Evolutionary conservation across 2,329 filamentous ascomycete species (phyloP).

Genomic region (Ophiocordyceps sinensis): DNA sequence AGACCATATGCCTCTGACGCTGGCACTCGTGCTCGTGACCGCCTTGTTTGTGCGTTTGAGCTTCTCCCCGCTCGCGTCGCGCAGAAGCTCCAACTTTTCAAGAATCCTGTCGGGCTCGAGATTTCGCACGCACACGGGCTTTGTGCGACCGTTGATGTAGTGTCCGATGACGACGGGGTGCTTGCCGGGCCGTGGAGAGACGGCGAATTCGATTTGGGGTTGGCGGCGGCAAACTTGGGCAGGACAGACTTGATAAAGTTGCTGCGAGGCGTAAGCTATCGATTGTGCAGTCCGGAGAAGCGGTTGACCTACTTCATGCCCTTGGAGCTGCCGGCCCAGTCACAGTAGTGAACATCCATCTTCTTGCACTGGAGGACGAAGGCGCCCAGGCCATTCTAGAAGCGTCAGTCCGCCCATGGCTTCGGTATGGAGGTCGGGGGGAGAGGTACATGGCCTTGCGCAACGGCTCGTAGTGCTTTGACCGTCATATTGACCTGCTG

Average conservation of each 20-base stretch:
- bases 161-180: conserved; percentile 81
- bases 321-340: conserved; percentile 82
- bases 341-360: conserved; percentile 93
- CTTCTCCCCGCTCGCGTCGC: conserved; percentile 65
- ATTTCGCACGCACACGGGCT: conserved; percentile 80
- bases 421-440: background rate
- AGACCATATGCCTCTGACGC: conserved; percentile 57
- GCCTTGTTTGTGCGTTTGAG: conserved; percentile 48
- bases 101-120: conserved; percentile 67
- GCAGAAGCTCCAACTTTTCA: conserved; percentile 60
- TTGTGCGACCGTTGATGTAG: conserved; percentile 83
- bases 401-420: background rate
- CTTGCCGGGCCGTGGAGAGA: conserved; percentile 78
- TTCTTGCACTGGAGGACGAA: conserved; percentile 97
- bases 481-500: conserved; percentile 36
- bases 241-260: conserved; percentile 69
- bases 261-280: conserved; percentile 25
- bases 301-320: conserved; percentile 68
- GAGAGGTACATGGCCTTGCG: conserved; percentile 36
- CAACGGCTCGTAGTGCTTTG: conserved; percentile 35
- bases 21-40: conserved; percentile 47
- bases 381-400: conserved; percentile 84
- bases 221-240: conserved; percentile 59
- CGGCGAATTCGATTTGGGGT: conserved; percentile 80
- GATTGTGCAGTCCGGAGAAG: no score